Percentiles rank a stretch among this genome's conserved stretches.
Conservation (phyloP, 1,139 yeast genomes). For the Suhomyces maxii region DNA sequence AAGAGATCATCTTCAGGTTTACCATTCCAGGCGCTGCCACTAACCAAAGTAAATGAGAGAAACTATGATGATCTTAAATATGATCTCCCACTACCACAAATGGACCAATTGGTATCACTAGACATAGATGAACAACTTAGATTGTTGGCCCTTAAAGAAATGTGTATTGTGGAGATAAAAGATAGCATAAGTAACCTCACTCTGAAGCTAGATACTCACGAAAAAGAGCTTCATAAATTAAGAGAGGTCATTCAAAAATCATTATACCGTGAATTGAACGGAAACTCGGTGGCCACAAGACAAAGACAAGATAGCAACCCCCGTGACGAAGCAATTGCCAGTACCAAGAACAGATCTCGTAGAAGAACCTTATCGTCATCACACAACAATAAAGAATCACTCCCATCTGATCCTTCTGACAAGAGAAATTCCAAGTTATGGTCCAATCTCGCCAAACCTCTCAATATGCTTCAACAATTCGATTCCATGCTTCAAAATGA, state of each 20-base stretch:
- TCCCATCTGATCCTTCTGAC: conserved; percentile 5
- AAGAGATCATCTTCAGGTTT: conserved; percentile 1
- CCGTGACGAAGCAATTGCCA: conserved; percentile 37
- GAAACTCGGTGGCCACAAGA: conserved; percentile 3
- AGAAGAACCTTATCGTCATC: conserved; percentile 23
- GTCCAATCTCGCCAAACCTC: conserved; percentile 54
- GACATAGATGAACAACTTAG: conserved; percentile 58
- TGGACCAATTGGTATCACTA: conserved; percentile 29
- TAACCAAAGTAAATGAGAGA: conserved; percentile 1
- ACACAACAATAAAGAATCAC: conserved; percentile 3
- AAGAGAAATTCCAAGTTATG: conserved; percentile 30
- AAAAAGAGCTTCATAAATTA: conserved; percentile 47
- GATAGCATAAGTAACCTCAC: conserved; percentile 44
- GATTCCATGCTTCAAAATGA: conserved; percentile 68
- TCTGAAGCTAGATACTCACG: conserved; percentile 38
- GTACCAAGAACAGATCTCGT: conserved; percentile 26
- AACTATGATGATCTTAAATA: conserved; percentile 8
- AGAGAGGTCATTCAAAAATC: conserved; percentile 43
- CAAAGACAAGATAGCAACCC: conserved; percentile 32
- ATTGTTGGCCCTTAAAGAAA: conserved; percentile 59
- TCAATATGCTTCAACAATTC: conserved; percentile 63
- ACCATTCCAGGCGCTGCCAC: conserved; percentile 4
- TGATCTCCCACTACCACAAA: conserved; percentile 32
- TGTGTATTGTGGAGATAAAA: conserved; percentile 57
- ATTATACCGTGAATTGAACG: conserved; percentile 35